Conservation (phyloP, 2,329 filamentous ascomycete species). For the Colletotrichum kahawae region DNA sequence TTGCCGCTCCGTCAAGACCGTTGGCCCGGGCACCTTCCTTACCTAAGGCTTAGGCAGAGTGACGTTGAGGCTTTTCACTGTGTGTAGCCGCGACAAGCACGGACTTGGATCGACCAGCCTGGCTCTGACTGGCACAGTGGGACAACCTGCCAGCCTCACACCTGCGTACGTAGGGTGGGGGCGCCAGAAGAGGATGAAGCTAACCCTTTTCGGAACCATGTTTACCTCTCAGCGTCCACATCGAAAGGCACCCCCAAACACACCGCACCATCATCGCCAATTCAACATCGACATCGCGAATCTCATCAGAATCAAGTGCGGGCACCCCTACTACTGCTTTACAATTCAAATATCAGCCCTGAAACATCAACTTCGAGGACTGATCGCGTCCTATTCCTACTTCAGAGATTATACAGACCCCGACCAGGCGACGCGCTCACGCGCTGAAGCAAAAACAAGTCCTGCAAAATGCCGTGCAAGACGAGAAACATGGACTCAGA, state of each 20-base stretch:
- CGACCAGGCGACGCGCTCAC: neutral
- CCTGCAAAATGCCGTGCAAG: constrained; percentile 14
- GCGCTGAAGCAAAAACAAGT: constrained; percentile 6
- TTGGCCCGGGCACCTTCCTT: too few relatives aligned
- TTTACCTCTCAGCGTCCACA: constrained; percentile 28
- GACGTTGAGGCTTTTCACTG: neutral
- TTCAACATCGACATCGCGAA: neutral
- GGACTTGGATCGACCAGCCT: neutral
- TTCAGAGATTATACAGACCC: neutral
- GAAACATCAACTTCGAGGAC: neutral
- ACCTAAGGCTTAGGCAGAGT: neutral
- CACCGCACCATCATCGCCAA: neutral
- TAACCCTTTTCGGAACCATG: constrained; percentile 31
- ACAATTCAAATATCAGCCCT: neutral
- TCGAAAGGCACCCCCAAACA: constrained; percentile 6
- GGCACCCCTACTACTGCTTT: neutral
- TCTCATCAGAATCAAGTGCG: neutral
- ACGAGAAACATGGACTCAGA: constrained; percentile 21
- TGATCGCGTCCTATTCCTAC: neutral
- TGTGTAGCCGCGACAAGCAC: neutral
- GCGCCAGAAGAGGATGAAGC: neutral
- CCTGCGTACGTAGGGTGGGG: neutral
- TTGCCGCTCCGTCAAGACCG: neutral
- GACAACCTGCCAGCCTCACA: neutral
- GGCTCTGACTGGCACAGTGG: neutral